Evolutionary conservation across 2,329 filamentous ascomycete species (phyloP).

Genomic region (Clonostachys rosea): DNA sequence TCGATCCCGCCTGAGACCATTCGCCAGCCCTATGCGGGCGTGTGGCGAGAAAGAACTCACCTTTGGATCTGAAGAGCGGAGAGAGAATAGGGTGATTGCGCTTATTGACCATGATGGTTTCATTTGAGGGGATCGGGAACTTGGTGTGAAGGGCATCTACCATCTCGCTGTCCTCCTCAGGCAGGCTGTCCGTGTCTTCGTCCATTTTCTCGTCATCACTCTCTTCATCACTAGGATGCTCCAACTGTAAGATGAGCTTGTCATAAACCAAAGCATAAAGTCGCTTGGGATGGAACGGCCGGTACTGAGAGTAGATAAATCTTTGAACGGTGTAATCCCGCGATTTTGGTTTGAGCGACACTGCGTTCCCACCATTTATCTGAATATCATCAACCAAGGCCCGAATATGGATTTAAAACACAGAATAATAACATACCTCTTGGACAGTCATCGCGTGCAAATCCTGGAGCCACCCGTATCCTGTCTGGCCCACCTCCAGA

Average conservation of each 20-base stretch:
- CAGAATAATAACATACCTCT: constrained; percentile 31
- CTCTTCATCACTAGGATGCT: constrained; percentile 28
- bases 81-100: constrained; percentile 44
- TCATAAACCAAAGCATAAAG: constrained; percentile 39
- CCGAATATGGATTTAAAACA: not conserved
- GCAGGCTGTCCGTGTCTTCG: constrained; percentile 7
- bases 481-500: constrained; percentile 57
- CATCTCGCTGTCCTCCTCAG: constrained; percentile 1
- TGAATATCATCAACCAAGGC: constrained; percentile 4
- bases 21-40: constrained; percentile 49
- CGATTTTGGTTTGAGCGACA: constrained; percentile 66
- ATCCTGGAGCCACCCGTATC: constrained; percentile 67
- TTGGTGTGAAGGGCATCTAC: constrained; percentile 11
- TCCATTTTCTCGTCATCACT: constrained; percentile 24
- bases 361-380: constrained; percentile 41
- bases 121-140: constrained; percentile 27
- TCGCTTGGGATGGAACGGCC: constrained; percentile 45
- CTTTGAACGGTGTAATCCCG: constrained; percentile 69
- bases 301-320: constrained; percentile 61
- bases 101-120: constrained; percentile 34
- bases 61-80: constrained; percentile 59
- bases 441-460: constrained; percentile 63
- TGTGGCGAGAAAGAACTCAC: constrained; percentile 55
- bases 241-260: constrained; percentile 45
- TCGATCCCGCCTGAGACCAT: constrained; percentile 61